Percentiles rank a stretch among this genome's conserved stretches.
Evolutionary conservation across 2,329 filamentous ascomycete genomes (phyloP).

Genomic region (Aureobasidium sp.): DNA sequence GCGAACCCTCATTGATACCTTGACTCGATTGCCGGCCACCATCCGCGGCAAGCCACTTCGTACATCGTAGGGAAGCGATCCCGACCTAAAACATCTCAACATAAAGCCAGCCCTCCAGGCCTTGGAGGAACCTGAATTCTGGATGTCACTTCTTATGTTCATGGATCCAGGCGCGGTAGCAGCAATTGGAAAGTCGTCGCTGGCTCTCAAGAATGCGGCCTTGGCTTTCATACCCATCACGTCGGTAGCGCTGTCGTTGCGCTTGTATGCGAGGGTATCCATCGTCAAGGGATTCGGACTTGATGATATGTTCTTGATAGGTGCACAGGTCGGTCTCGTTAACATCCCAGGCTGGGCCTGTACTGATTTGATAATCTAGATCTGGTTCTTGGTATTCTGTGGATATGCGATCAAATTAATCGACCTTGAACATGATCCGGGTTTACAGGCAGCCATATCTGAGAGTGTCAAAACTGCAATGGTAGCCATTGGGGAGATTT

Average conservation of each 20-base stretch:
- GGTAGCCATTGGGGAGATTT: not conserved
- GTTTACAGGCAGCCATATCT: not conserved
- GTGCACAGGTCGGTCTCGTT: not conserved
- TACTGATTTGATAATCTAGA: not conserved
- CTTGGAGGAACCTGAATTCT: not conserved
- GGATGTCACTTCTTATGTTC: not conserved
- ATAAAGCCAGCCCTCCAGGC: not conserved
- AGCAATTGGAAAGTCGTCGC: not conserved
- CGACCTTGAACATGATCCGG: not conserved
- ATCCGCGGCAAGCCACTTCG: not conserved
- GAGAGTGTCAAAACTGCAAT: not conserved
- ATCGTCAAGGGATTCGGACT: not conserved
- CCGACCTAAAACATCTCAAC: not conserved
- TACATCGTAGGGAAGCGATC: not conserved
- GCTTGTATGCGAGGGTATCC: not conserved
- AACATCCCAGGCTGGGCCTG: too few relatives aligned
- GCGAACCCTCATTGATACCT: not conserved
- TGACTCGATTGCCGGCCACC: not conserved
- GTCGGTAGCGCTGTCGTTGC: not conserved
- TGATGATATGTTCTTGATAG: not conserved
- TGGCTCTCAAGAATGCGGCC: not conserved
- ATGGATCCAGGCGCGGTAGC: not conserved
- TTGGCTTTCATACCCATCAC: not conserved
- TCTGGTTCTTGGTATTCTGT: not conserved
- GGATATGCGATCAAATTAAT: not conserved